A percentile compares a stretch with the other conserved stretches of the same genome.
Conservation (phyloP, 768 basidiomycete genomes). For the Macrolepiota fuliginosa region DNA sequence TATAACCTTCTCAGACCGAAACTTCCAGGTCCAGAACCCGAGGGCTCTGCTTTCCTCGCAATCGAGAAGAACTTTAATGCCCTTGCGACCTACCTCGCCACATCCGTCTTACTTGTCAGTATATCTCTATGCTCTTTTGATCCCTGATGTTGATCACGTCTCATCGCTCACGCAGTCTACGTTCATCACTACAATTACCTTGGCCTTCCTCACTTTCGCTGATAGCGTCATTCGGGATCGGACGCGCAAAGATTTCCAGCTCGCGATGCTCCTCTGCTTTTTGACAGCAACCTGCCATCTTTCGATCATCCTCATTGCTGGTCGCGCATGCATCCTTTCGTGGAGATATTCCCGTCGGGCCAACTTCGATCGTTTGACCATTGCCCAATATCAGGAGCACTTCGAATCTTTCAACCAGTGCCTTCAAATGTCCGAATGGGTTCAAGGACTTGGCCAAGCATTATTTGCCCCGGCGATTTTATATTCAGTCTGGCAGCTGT, state of each 20-base stretch:
- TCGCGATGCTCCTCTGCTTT: conserved; percentile 1
- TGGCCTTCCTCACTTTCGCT: conserved; percentile 1
- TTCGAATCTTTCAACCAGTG: background rate
- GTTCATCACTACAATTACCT: background rate
- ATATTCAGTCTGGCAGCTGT: conserved; percentile 1
- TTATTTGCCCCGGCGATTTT: background rate
- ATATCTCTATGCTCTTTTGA: background rate
- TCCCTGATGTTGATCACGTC: no score
- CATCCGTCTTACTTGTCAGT: conserved; percentile 1
- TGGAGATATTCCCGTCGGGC: background rate
- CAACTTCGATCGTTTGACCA: background rate
- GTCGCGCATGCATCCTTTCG: background rate
- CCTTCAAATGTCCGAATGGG: background rate
- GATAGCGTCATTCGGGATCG: background rate
- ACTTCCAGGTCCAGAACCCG: background rate
- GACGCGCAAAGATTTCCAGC: background rate
- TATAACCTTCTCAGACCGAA: background rate
- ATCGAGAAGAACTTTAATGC: background rate
- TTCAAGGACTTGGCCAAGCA: background rate
- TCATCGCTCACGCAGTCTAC: background rate
- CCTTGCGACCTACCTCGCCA: background rate
- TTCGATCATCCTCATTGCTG: background rate
- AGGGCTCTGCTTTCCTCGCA: background rate
- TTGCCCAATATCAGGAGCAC: background rate
- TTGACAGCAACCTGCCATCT: background rate